Percentiles rank a stretch among this genome's conserved stretches.
Evolutionary conservation across 768 basidiomycete species (phyloP).

Genomic region (Sarcodon aspratus): DNA sequence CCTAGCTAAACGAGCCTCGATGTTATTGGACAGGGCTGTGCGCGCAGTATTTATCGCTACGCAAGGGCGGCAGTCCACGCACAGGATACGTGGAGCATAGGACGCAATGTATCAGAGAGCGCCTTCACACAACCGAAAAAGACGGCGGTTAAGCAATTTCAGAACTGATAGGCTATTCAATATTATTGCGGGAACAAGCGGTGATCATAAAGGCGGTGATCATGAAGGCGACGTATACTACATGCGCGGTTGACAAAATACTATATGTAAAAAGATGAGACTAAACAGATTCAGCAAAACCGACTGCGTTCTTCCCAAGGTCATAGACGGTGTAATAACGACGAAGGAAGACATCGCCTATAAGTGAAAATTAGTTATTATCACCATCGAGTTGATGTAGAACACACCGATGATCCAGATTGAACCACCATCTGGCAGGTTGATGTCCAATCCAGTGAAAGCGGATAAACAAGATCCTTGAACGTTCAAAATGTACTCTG

Average conservation of each 20-base stretch:
- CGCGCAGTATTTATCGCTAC: no score
- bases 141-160: not conserved
- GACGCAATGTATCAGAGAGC: not conserved
- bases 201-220: slow-evolving; percentile 5
- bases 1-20: not conserved
- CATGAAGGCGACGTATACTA: slow-evolving; percentile 2
- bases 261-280: not conserved
- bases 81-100: not conserved
- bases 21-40: not conserved
- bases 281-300: slow-evolving; percentile 53
- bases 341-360: slow-evolving; percentile 86
- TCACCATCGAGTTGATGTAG: not conserved
- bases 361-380: not conserved
- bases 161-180: no score
- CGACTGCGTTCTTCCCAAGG: slow-evolving; percentile 66
- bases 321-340: slow-evolving; percentile 91
- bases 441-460: slow-evolving; percentile 88
- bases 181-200: slow-evolving; percentile 1
- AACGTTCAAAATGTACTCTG: slow-evolving; percentile 84
- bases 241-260: not conserved
- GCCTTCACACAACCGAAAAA: not conserved
- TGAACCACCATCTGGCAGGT: slow-evolving; percentile 54
- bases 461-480: slow-evolving; percentile 90
- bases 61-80: slow-evolving; percentile 4
- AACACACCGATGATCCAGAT: slow-evolving; percentile 82